Evolutionary conservation across 805 yeast genomes (phyloP), one percentile per base, ranked within the genome.

Genomic region (Yamadazyma endophytica): DNA sequence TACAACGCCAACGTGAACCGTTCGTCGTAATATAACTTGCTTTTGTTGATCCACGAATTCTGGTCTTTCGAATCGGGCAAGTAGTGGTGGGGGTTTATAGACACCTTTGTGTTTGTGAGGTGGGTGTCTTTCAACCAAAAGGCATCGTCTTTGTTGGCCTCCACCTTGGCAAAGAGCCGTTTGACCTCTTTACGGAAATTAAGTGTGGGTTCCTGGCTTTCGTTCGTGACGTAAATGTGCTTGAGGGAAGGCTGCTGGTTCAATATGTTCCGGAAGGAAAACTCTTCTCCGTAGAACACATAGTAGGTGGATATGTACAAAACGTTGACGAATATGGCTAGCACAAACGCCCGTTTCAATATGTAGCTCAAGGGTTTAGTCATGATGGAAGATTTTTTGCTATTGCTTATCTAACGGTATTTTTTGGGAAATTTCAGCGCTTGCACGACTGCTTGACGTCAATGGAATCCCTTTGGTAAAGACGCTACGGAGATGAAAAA

Each of bases 1-100:
- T 70, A 59, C 34, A 65, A 50, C 1, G 79, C 52, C 41, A 71
- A 58, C 0, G 82, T 69, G 39, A 77, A 56, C 24, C 82, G 52
- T 9, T 82, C 82, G 40, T 78, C 83, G 37, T 62, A 23, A 43
- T 19, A 32, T 64, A 20, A 56, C 9, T 41, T 38, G 5, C 46
- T 46, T 6, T 50, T 44, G 20, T 45, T 40, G 17, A 29, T 35
- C 49, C 53, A 49, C 7, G 55, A 42, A 20, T 36, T 28, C 7
- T 28, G 24, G 16, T 38, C 36, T 8, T 29, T 30, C 2, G 43
- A 26, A n/a, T 39, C 42, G 14, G 31, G 28, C 11, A 47, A 26
- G 28, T 47, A 52, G 15, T 25, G 29, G 8, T 31, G 22, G 3
- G 51, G 44, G 9, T 43, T 29, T 7, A 52, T 31, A 8, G 26